A percentile compares a stretch with the other conserved stretches of the same genome.
Conservation (phyloP, 129 eudicot species). For the Glebionis coronaria region DNA sequence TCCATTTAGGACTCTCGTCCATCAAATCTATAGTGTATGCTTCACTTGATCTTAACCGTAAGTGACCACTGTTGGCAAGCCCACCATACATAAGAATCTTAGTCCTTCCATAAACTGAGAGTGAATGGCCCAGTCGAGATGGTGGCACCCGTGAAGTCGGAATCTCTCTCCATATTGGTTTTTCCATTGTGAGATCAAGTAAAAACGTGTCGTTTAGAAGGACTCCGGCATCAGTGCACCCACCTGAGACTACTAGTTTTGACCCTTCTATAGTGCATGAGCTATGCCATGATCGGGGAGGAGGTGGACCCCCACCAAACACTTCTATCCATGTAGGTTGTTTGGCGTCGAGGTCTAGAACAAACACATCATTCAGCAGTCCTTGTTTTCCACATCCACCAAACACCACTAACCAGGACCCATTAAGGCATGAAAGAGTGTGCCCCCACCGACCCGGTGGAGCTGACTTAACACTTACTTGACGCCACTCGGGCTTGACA, state of each 20-base stretch:
- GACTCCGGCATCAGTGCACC: slow-evolving; percentile 89
- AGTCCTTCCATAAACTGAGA: slow-evolving; percentile 72
- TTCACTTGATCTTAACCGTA: slow-evolving; percentile 73
- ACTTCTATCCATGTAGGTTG: slow-evolving; percentile 92
- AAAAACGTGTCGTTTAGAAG: slow-evolving; percentile 71
- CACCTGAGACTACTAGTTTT: slow-evolving; percentile 81
- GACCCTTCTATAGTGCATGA: slow-evolving; percentile 93
- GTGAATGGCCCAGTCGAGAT: slow-evolving; percentile 78
- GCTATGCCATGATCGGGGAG: slow-evolving; percentile 90
- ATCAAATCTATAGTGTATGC: slow-evolving; percentile 67
- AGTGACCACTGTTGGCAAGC: slow-evolving; percentile 81
- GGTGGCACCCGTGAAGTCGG: slow-evolving; percentile 70
- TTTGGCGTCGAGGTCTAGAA: slow-evolving; percentile 83
- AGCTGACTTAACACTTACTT: slow-evolving; percentile 64
- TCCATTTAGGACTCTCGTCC: slow-evolving; percentile 75
- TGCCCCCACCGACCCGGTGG: slow-evolving; percentile 99
- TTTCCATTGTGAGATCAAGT: slow-evolving; percentile 66
- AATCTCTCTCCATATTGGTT: slow-evolving; percentile 80
- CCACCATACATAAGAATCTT: slow-evolving; percentile 91
- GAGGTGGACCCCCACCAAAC: slow-evolving; percentile 67
- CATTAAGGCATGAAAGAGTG: slow-evolving; percentile 74
- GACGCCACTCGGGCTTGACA: slow-evolving; percentile 75
- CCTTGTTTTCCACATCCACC: slow-evolving; percentile 93
- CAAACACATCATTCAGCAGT: slow-evolving; percentile 80
- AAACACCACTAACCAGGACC: slow-evolving; percentile 83